Percentiles rank a stretch among this genome's conserved stretches.
phyloP scores from a whole-genome alignment of 352 stramenopile genomes.

The Peronospora farinosa region DNA sequence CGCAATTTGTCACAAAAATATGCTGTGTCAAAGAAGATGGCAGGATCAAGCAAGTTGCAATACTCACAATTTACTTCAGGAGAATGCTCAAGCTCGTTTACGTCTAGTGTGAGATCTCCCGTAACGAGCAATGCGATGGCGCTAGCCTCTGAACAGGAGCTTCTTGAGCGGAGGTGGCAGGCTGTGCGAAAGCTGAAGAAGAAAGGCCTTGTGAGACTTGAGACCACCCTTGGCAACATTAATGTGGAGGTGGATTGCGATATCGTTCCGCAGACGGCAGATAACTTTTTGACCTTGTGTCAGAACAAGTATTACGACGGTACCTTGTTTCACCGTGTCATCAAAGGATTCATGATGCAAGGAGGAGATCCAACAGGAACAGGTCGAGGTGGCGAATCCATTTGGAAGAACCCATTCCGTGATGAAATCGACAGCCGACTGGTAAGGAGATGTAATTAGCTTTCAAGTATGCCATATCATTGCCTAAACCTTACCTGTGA shows the following conservation, averaged over 20 bases:
- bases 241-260: conserved; percentile 96
- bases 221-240: conserved; percentile 91
- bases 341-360: conserved; percentile 96
- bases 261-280: conserved; percentile 91
- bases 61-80: conserved; percentile 87
- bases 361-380: conserved; percentile 92
- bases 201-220: conserved; percentile 95
- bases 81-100: conserved; percentile 90
- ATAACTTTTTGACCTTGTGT: conserved; percentile 96
- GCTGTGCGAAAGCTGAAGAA: conserved; percentile 88
- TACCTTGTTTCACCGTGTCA: conserved; percentile 93
- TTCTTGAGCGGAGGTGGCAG: conserved; percentile 79
- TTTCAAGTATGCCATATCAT: not conserved
- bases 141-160: conserved; percentile 48
- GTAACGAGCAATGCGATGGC: conserved; percentile 56
- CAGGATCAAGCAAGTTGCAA: conserved; percentile 32
- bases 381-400: conserved; percentile 88
- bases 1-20: conserved; percentile 23
- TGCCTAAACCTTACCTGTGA: conserved; percentile 3
- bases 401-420: conserved; percentile 91
- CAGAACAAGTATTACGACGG: conserved; percentile 91
- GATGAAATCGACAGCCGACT: conserved; percentile 97
- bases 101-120: conserved; percentile 85
- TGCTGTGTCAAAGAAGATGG: conserved; percentile 7
- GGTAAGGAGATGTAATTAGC: conserved; percentile 39